phyloP scores from a whole-genome alignment of 2,329 filamentous ascomycete genomes.

The Apiospora rasikravindrae region DNA sequence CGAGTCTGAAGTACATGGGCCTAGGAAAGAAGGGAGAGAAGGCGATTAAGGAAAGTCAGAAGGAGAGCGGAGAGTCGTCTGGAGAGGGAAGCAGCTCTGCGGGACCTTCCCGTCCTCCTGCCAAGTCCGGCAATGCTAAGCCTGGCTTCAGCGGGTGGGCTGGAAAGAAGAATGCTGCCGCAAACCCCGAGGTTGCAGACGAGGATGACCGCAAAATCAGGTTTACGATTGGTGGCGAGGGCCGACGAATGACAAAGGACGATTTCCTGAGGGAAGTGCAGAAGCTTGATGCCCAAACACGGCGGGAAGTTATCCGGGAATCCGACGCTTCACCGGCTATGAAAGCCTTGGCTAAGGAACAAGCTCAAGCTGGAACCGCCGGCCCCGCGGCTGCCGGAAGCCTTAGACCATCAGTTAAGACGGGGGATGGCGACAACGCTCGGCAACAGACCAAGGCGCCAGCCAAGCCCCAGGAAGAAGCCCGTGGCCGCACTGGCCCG shows the following conservation, averaged over 20 bases:
- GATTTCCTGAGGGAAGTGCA: conserved; percentile 80
- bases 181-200: conserved; percentile 46
- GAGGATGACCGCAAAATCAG: conserved; percentile 74
- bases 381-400: neutral
- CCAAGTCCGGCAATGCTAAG: conserved; percentile 39
- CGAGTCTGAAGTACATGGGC: conserved; percentile 58
- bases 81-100: conserved; percentile 24
- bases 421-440: conserved; percentile 6
- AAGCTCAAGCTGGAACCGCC: neutral
- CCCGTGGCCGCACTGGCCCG: neutral
- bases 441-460: neutral
- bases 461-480: neutral
- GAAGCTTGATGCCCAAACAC: conserved; percentile 70
- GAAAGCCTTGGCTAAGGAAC: conserved; percentile 53
- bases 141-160: conserved; percentile 54
- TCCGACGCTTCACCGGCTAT: conserved; percentile 54
- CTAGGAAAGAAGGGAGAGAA: conserved; percentile 53
- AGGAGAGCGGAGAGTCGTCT: conserved; percentile 34
- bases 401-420: conserved; percentile 23
- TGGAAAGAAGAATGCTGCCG: conserved; percentile 49
- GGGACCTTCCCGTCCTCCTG: conserved; percentile 21
- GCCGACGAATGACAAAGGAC: conserved; percentile 77
- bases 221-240: conserved; percentile 77
- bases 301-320: conserved; percentile 58
- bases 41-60: conserved; percentile 24